These are phyloP conservation scores for Rhododendron ovatum DNA, from an alignment of 148 eudicot species.

Conservation along the genomic window DNA sequence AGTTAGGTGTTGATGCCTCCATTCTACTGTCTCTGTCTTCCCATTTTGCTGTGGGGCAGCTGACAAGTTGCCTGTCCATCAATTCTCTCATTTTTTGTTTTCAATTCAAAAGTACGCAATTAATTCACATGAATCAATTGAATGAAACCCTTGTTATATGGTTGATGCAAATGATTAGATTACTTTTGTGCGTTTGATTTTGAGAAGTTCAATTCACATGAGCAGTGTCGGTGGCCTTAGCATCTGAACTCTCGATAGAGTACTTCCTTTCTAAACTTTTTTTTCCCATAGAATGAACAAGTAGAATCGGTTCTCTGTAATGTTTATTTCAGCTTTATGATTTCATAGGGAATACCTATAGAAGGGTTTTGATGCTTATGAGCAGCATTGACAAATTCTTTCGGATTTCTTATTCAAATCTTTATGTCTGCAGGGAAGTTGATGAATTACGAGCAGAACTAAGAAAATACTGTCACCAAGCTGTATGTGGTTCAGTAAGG, in stretches of 20 bases:
- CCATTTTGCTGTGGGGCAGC: not conserved
- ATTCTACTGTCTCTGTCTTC: not conserved
- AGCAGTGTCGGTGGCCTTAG: not conserved
- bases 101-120: not conserved
- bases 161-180: not conserved
- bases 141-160: not conserved
- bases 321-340: not conserved
- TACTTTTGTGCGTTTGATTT: not conserved
- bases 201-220: not conserved
- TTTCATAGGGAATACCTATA: not conserved
- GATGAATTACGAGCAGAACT: slow-evolving; percentile 29
- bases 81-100: not conserved
- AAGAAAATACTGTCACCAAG: slow-evolving; percentile 15
- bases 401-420: not conserved
- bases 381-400: not conserved
- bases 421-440: slow-evolving; percentile 26
- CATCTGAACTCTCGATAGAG: not conserved
- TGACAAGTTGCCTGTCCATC: not conserved
- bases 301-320: not conserved
- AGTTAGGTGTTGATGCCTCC: not conserved
- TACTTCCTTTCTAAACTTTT: not conserved
- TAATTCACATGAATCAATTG: not conserved
- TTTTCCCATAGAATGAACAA: not conserved
- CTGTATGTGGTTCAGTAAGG: slow-evolving; percentile 21
- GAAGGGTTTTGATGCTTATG: not conserved